phyloP scores from a whole-genome alignment of 805 yeast species.

The Vanderwaltozyma verrucispora region DNA sequence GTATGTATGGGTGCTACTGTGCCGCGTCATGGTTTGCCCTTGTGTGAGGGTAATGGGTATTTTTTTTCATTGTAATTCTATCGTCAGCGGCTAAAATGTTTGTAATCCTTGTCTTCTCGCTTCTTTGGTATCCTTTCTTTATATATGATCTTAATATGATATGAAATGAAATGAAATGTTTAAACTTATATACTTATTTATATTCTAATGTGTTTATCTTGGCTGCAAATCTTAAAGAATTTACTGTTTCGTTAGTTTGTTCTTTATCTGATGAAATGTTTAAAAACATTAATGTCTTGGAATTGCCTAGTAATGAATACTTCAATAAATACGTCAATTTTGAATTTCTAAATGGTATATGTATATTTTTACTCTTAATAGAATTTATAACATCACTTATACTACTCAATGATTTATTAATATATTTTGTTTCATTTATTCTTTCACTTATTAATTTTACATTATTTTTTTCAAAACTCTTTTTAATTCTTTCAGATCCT shows the following conservation, averaged over 20 bases:
- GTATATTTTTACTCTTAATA: conserved; percentile 32
- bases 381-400: conserved; percentile 83
- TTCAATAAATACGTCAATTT: conserved; percentile 81
- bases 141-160: too few relatives aligned
- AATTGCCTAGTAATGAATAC: conserved; percentile 71
- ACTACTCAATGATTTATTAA: conserved; percentile 78
- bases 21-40: too few relatives aligned
- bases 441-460: conserved; percentile 73
- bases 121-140: too few relatives aligned
- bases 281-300: conserved; percentile 93
- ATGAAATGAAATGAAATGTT: too few relatives aligned
- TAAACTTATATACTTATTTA: too few relatives aligned
- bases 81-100: too few relatives aligned
- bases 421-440: conserved; percentile 75
- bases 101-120: too few relatives aligned
- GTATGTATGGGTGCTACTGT: too few relatives aligned
- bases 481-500: conserved; percentile 77
- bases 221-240: conserved; percentile 81
- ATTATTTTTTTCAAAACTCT: too few relatives aligned
- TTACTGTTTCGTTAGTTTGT: conserved; percentile 67
- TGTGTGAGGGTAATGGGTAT: too few relatives aligned
- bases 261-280: conserved; percentile 60
- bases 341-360: conserved; percentile 90
- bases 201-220: conserved; percentile 47
- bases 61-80: too few relatives aligned